These are phyloP conservation scores for Eimeria nieschulzi DNA, from an alignment of 169 alveolate genomes.

Conservation along the genomic window DNA sequence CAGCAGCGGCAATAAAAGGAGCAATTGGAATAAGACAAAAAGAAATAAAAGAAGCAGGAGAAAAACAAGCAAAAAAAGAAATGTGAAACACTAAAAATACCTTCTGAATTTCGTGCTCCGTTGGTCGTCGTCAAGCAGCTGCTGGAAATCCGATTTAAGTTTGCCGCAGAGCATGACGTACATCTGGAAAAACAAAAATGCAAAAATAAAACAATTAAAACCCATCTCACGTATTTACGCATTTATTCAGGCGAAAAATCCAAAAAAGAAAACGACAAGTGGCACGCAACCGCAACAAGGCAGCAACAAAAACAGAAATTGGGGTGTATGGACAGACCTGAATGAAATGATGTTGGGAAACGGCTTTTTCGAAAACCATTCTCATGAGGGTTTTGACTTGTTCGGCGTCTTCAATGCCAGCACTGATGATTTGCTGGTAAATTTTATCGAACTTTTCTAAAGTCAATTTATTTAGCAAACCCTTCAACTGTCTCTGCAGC, in stretches of 20 bases:
- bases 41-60: neutral
- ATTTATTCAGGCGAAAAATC: no score
- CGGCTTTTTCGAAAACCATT: constrained; percentile 83
- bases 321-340: no score
- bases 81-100: neutral
- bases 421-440: constrained; percentile 76
- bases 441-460: constrained; percentile 82
- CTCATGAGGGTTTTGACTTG: constrained; percentile 78
- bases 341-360: constrained; percentile 83
- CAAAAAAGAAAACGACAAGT: neutral
- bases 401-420: constrained; percentile 77
- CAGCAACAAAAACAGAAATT: constrained; percentile 1
- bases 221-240: no score
- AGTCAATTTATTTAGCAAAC: constrained; percentile 80
- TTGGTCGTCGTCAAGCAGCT: constrained; percentile 74
- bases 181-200: no score
- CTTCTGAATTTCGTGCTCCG: constrained; percentile 70
- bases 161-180: constrained; percentile 78
- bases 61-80: no score
- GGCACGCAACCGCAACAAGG: neutral
- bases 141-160: constrained; percentile 77
- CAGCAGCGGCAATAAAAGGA: neutral
- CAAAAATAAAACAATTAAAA: no score
- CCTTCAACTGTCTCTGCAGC: constrained; percentile 66
- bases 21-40: neutral